These are phyloP conservation scores for Pittosporum tobira DNA, from an alignment of 129 eudicot genomes.

Conservation along the genomic window DNA sequence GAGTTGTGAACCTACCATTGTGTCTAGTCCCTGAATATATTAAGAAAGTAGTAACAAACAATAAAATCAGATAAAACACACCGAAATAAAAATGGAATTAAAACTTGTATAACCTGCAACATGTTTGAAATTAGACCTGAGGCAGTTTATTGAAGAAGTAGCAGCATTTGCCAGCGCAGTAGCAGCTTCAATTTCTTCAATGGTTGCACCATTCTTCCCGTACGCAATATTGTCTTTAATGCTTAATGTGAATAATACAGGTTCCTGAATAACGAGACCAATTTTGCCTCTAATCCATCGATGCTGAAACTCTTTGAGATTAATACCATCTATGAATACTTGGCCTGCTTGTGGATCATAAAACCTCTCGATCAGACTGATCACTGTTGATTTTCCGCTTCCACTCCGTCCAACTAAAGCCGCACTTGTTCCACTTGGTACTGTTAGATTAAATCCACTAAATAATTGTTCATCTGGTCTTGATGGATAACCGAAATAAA, in stretches of 20 bases:
- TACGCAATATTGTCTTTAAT: constrained; percentile 30
- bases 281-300: constrained; percentile 30
- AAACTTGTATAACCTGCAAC: too few relatives aligned
- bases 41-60: too few relatives aligned
- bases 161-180: constrained; percentile 27
- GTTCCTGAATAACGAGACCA: constrained; percentile 32
- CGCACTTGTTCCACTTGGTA: constrained; percentile 21
- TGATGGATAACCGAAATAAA: constrained; percentile 27
- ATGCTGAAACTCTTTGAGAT: constrained; percentile 23
- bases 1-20: too few relatives aligned
- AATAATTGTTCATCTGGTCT: constrained; percentile 25
- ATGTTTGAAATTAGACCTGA: constrained; percentile 16
- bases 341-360: constrained; percentile 30
- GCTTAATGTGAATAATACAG: constrained; percentile 19
- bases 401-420: constrained; percentile 37
- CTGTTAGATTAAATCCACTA: constrained; percentile 15
- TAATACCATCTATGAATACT: constrained; percentile 28
- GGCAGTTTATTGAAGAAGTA: constrained; percentile 27
- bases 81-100: too few relatives aligned
- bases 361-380: too few relatives aligned
- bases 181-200: constrained; percentile 23
- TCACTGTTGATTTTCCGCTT: constrained; percentile 31
- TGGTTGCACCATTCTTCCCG: constrained; percentile 23
- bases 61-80: neutral
- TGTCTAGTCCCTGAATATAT: too few relatives aligned